Evolutionary conservation across 352 stramenopile genomes (phyloP).

Genomic region (Phytophthora podocarpi): DNA sequence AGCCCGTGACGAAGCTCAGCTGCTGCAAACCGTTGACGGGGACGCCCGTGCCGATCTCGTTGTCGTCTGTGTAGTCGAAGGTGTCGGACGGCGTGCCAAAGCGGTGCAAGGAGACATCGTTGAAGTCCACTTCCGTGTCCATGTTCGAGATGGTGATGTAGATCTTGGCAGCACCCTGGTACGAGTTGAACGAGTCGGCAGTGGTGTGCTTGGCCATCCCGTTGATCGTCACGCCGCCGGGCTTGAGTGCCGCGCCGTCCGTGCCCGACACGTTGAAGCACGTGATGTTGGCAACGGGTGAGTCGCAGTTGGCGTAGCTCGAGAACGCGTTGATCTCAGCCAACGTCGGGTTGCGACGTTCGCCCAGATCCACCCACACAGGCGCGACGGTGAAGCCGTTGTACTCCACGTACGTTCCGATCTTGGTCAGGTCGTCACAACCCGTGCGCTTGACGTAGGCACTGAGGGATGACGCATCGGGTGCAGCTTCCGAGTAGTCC

Average conservation of each 20-base stretch:
- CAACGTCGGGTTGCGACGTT: slow-evolving; percentile 64
- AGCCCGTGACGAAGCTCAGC: slow-evolving; percentile 67
- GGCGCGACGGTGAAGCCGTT: slow-evolving; percentile 49
- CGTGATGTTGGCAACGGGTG: slow-evolving; percentile 54
- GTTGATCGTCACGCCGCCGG: slow-evolving; percentile 49
- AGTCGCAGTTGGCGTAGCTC: slow-evolving; percentile 61
- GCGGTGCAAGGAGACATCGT: slow-evolving; percentile 53
- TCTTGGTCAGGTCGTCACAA: slow-evolving; percentile 63
- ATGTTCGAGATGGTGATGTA: slow-evolving; percentile 54
- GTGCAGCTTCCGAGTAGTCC: slow-evolving; percentile 52
- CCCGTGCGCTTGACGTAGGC: slow-evolving; percentile 67
- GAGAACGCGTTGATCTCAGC: slow-evolving; percentile 58
- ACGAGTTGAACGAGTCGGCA: slow-evolving; percentile 41
- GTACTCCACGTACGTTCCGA: slow-evolving; percentile 74
- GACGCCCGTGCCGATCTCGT: slow-evolving; percentile 46
- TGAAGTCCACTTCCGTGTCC: slow-evolving; percentile 45
- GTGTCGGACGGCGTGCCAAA: slow-evolving; percentile 51
- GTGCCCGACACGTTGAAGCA: slow-evolving; percentile 57
- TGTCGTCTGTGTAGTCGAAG: slow-evolving; percentile 39
- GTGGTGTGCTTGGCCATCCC: slow-evolving; percentile 52
- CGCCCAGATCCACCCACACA: slow-evolving; percentile 58
- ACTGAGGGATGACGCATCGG: slow-evolving; percentile 38
- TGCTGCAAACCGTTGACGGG: slow-evolving; percentile 73
- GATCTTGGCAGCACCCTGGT: slow-evolving; percentile 48
- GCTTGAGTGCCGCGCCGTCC: slow-evolving; percentile 48